Evolutionary conservation across 805 yeast species (phyloP).

Genomic region (Lipomyces starkeyi): DNA sequence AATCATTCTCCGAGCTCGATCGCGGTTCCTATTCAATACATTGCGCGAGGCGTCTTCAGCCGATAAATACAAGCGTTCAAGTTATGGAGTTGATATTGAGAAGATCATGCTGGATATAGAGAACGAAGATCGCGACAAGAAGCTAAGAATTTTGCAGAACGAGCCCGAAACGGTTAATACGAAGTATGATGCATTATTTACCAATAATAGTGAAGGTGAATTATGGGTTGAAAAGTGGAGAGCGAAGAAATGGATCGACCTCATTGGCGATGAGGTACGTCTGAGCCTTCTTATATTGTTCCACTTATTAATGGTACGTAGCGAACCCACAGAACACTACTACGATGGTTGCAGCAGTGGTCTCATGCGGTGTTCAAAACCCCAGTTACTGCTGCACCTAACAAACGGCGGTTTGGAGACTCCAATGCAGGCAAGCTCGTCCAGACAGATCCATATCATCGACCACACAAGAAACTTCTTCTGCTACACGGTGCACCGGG

Average conservation of each 20-base stretch:
- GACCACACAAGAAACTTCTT: conserved; percentile 69
- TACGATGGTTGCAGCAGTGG: conserved; percentile 75
- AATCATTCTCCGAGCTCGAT: conserved; percentile 13
- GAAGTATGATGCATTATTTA: background rate
- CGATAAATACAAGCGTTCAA: conserved; percentile 10
- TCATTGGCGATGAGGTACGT: conserved; percentile 66
- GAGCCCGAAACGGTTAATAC: background rate
- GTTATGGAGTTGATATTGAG: conserved; percentile 25
- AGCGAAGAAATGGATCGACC: conserved; percentile 66
- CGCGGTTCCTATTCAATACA: conserved; percentile 7
- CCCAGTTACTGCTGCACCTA: conserved; percentile 26
- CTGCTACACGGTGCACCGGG: conserved; percentile 94
- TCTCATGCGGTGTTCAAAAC: conserved; percentile 61
- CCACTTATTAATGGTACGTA: background rate
- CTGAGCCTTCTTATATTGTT: background rate
- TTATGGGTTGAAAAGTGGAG: conserved; percentile 68
- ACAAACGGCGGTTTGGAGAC: conserved; percentile 9
- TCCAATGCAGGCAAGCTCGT: background rate
- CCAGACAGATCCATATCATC: conserved; percentile 56
- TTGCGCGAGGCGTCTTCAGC: background rate
- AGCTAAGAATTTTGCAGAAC: background rate
- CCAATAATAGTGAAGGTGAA: conserved; percentile 2
- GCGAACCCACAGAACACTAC: conserved; percentile 60
- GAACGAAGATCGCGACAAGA: conserved; percentile 14
- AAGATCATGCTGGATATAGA: conserved; percentile 30